Base-by-base conservation (phyloP, 2,329 filamentous ascomycete species). In the Ceratocystis huliohia region DNA sequence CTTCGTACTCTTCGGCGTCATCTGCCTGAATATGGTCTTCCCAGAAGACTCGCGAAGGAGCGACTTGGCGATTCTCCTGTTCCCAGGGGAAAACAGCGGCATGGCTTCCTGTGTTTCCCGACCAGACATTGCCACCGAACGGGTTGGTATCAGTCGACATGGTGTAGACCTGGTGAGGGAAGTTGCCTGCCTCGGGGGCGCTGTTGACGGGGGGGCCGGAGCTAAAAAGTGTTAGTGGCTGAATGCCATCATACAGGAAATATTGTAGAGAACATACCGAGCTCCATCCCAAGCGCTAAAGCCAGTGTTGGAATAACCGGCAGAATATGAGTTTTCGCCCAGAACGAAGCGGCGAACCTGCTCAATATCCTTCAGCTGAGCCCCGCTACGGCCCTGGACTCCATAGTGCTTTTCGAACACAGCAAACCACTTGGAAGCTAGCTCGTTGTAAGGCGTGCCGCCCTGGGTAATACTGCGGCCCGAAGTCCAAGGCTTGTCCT, bases 391-490 rank as follows among this genome's bases (percentile, higher is more conserved):
- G 25, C 66, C 66, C 69, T 78, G 72, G 71, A 74, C 74, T 70
- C 82, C 81, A 74, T 95, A 92, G 77, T 97, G 92, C 69, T 84
- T 82, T 76, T 97, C 93, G 74, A 96, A 96, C 53, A 96, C 88
- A 57, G 91, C 84, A 93, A 93, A 99, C 94, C 94, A 99, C 72
- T 85, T 84, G 68, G 85, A 87, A 53, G 91, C 78, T 78, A 97
- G 87, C 76, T 96, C 88, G 73, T 89, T 86, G 74, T 69, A 68
- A 25, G 69, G 68, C 78, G 64, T 79, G 77, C 7, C n/a, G 15
- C 66, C 61, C 10, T 64, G 22, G 15, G 65, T 67, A 1, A 80
- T 77, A 61, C 81, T 73, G 70, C 86, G 81, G 46, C 85, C 86
- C 68, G 84, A 77, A 25, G 82, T 82, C 94, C 94, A 99, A 0